These are phyloP conservation scores for Backusella macrospora DNA, from an alignment of 192 early-diverging fungal species.

Conservation along the genomic window DNA sequence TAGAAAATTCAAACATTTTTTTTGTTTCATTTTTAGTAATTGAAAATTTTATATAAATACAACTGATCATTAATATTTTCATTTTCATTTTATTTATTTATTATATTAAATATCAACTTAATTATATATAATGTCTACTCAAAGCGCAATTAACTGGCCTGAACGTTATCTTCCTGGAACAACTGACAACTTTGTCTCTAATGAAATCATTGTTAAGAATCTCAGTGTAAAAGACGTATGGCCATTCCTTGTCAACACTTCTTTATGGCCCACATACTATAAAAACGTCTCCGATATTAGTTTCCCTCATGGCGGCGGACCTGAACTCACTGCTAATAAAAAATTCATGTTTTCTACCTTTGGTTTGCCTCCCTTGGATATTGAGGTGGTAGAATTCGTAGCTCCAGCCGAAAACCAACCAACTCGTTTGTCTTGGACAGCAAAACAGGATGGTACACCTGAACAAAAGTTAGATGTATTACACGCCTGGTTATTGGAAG, in stretches of 20 bases:
- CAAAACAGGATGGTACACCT: conserved; percentile 12
- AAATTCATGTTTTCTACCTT: conserved; percentile 17
- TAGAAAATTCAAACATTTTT: no score
- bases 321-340: neutral
- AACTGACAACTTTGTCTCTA: conserved; percentile 17
- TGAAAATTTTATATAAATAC: no score
- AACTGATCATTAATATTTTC: no score
- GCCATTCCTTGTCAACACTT: conserved; percentile 7
- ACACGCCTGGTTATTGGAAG: conserved; percentile 15
- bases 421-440: conserved; percentile 11
- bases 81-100: neutral
- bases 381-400: conserved; percentile 12
- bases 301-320: neutral
- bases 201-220: conserved; percentile 8
- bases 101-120: neutral
- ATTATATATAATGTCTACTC: neutral
- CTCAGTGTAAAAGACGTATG: conserved; percentile 7
- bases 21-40: no score
- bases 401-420: neutral
- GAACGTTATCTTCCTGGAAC: neutral
- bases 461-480: conserved; percentile 8
- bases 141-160: conserved; percentile 17
- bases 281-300: conserved; percentile 12
- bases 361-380: conserved; percentile 7
- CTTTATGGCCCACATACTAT: conserved; percentile 7